A percentile compares a stretch with the other conserved stretches of the same genome.
Evolutionary conservation across 441 rosid species (phyloP).

Genomic region (Sinapis alba): DNA sequence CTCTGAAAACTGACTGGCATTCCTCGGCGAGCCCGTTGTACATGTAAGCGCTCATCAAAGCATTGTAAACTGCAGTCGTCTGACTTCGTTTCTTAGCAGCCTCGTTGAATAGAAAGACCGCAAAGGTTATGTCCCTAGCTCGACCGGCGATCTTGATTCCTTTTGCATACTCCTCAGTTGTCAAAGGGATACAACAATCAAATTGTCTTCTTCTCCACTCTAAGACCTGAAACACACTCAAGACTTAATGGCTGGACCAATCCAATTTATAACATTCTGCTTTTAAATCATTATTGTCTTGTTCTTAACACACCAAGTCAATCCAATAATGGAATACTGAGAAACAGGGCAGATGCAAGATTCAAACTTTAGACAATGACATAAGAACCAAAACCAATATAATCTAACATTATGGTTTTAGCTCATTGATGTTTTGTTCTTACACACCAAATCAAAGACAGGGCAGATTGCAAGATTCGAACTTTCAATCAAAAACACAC

Average conservation of each 20-base stretch:
- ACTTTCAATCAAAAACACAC: not conserved
- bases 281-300: not conserved
- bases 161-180: conserved; percentile 68
- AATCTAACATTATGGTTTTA: not conserved
- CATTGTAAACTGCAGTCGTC: conserved; percentile 58
- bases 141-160: conserved; percentile 73
- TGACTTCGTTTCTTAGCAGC: conserved; percentile 48
- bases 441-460: not conserved
- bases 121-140: conserved; percentile 58
- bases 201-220: conserved; percentile 69
- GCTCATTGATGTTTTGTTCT: not conserved
- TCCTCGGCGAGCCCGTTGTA: conserved; percentile 53
- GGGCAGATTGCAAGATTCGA: not conserved
- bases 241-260: conserved; percentile 1
- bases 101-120: conserved; percentile 62
- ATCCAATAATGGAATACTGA: not conserved
- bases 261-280: not conserved
- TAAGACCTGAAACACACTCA: conserved; percentile 52
- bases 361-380: not conserved
- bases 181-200: conserved; percentile 53
- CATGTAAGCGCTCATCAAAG: conserved; percentile 80
- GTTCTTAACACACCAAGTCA: not conserved
- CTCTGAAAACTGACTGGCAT: conserved; percentile 58
- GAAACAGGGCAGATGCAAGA: conserved; percentile 17
- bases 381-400: not conserved